Evolutionary conservation across 768 basidiomycete genomes (phyloP).

Genomic region (Leccinum sublutescens): DNA sequence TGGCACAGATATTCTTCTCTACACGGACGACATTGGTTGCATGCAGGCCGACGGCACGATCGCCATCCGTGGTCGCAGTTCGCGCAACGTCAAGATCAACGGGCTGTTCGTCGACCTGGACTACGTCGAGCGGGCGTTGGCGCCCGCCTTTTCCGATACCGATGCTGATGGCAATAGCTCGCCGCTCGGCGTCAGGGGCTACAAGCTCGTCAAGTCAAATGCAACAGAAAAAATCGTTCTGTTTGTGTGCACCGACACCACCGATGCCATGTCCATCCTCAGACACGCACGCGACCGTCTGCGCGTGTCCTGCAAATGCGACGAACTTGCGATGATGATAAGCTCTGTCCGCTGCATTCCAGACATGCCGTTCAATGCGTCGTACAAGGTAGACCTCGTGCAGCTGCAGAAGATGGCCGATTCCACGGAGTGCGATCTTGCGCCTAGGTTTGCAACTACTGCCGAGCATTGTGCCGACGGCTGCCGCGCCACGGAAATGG

Average conservation of each 20-base stretch:
- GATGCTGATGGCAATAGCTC: background rate
- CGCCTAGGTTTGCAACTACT: constrained; percentile 17
- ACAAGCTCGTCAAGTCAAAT: constrained; percentile 30
- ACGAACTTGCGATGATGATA: constrained; percentile 24
- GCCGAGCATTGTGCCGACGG: background rate
- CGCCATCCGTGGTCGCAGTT: constrained; percentile 27
- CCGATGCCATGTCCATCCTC: constrained; percentile 22
- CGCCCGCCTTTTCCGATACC: constrained; percentile 23
- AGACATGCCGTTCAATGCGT: constrained; percentile 32
- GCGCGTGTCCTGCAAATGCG: constrained; percentile 12
- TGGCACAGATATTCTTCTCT: constrained; percentile 24
- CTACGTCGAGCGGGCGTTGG: constrained; percentile 27
- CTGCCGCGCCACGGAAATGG: background rate
- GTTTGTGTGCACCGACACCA: constrained; percentile 19
- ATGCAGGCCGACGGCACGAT: constrained; percentile 30
- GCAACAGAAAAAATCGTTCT: constrained; percentile 27
- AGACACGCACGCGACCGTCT: constrained; percentile 25
- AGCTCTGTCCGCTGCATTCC: constrained; percentile 24
- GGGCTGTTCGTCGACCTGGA: constrained; percentile 31
- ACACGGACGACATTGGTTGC: constrained; percentile 30
- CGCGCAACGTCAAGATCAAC: constrained; percentile 31
- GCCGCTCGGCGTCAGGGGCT: constrained; percentile 17
- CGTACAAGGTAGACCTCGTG: constrained; percentile 31
- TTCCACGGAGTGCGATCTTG: constrained; percentile 8
- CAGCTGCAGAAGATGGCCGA: constrained; percentile 27